A percentile compares a stretch with the other conserved stretches of the same genome.
phyloP scores from a whole-genome alignment of 1,284 basidiomycete species.

The Trichosporon sp. region DNA sequence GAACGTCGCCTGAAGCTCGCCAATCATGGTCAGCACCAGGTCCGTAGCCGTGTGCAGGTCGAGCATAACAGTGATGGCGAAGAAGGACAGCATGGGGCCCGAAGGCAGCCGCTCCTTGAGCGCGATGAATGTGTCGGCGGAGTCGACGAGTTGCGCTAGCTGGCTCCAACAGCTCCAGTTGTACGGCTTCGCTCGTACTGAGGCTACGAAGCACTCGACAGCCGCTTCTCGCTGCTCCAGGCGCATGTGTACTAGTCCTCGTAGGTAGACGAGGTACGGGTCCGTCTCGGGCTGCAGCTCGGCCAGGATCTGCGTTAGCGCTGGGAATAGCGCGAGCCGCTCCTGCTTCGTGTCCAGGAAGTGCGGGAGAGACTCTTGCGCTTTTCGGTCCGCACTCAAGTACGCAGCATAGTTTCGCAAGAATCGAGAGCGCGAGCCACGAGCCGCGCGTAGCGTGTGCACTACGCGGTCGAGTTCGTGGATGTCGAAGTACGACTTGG shows the following conservation, averaged over 20 bases:
- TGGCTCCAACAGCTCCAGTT: slow-evolving; percentile 94
- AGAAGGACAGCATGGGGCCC: slow-evolving; percentile 55
- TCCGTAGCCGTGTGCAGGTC: slow-evolving; percentile 84
- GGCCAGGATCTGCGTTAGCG: slow-evolving; percentile 60
- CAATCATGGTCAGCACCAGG: slow-evolving; percentile 65
- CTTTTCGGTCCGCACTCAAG: slow-evolving; percentile 53
- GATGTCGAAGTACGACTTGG: slow-evolving; percentile 67
- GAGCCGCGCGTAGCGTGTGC: slow-evolving; percentile 59
- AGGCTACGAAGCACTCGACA: slow-evolving; percentile 71
- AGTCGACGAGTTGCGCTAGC: slow-evolving; percentile 71
- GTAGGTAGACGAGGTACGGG: slow-evolving; percentile 71
- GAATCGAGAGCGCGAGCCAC: slow-evolving; percentile 68
- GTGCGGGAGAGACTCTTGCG: slow-evolving; percentile 47
- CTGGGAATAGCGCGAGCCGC: slow-evolving; percentile 60
- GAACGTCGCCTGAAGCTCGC: slow-evolving; percentile 73
- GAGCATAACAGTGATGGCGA: slow-evolving; percentile 82
- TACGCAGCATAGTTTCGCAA: slow-evolving; percentile 74
- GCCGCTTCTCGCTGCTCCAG: slow-evolving; percentile 75
- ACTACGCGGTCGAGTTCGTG: slow-evolving; percentile 75
- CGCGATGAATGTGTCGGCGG: slow-evolving; percentile 65
- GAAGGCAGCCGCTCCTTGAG: slow-evolving; percentile 44
- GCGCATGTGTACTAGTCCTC: slow-evolving; percentile 72
- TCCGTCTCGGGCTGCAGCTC: slow-evolving; percentile 60
- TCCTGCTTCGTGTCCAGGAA: slow-evolving; percentile 60
- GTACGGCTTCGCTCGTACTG: slow-evolving; percentile 78